Evolutionary conservation across 306 rosid species (phyloP).

Genomic region (Gleditsia sinensis): DNA sequence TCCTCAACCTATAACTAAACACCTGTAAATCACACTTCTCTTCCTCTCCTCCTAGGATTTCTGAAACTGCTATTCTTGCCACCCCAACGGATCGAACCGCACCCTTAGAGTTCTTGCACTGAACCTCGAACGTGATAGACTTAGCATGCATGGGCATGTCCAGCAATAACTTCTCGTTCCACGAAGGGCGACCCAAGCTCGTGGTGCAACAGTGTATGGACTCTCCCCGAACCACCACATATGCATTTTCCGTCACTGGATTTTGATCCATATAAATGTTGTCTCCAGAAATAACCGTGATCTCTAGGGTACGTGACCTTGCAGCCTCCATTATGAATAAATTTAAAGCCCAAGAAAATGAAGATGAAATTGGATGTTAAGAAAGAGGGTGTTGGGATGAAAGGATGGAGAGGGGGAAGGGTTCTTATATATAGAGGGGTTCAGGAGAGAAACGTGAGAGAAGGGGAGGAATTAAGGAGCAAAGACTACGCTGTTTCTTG

Average conservation of each 20-base stretch:
- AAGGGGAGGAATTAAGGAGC: too few species aligned
- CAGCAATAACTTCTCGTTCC: slow-evolving; percentile 48
- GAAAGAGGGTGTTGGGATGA: too few species aligned
- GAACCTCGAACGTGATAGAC: slow-evolving; percentile 43
- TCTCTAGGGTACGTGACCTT: slow-evolving; percentile 39
- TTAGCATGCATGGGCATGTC: slow-evolving; percentile 43
- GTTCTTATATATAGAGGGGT: too few species aligned
- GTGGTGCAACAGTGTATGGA: slow-evolving; percentile 32
- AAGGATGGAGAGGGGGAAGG: too few species aligned
- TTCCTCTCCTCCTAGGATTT: slow-evolving; percentile 35
- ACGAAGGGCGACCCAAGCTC: slow-evolving; percentile 25
- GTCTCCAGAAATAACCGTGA: slow-evolving; percentile 53
- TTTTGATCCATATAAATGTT: slow-evolving; percentile 41
- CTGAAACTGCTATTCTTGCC: slow-evolving; percentile 43
- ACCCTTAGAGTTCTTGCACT: slow-evolving; percentile 37
- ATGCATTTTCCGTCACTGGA: slow-evolving; percentile 36
- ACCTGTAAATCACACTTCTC: slow-evolving; percentile 33
- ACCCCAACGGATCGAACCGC: slow-evolving; percentile 27
- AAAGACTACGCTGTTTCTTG: too few species aligned
- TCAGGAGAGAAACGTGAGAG: too few species aligned
- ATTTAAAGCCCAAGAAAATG: too few species aligned
- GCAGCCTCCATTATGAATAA: too few species aligned
- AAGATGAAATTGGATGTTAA: too few species aligned
- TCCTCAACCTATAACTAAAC: slow-evolving; percentile 60
- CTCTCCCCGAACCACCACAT: slow-evolving; percentile 45